Base-by-base conservation (phyloP, 2,329 filamentous ascomycete genomes). In the Sporothrix phasma region DNA sequence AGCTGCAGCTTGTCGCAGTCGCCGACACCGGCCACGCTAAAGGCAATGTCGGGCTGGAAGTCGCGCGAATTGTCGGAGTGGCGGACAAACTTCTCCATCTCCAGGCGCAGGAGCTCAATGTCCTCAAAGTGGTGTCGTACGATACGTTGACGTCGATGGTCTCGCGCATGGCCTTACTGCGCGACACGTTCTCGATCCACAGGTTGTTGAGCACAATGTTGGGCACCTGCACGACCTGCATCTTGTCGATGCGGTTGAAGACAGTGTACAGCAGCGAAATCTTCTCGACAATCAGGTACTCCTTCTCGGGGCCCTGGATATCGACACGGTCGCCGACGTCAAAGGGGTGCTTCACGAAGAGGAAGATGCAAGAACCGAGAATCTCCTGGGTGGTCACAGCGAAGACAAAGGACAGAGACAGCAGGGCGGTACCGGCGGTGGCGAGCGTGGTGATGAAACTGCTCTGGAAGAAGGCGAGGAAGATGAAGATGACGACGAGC, bases 341-440 rank as follows among this genome's bases (percentile, higher is more conserved):
- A 74, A 89, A 97, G 0, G 94, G 93, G 74, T 99, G 94, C 80
- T 99, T 99, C 79, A 97, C 91, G 71, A 99, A 99, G 1, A 99
- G 79, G 79, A 99, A 99, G 72, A 99, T 96, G 79, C 93, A 97
- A 43, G 92, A 97, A 71, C 93, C 93, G n/a, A 99, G 84, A 68
- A 99, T 89, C 75, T 99, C 94, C 76, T 97, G 92, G 3, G 88
- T 88, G 1, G 92, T 97, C 64, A 88, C 88, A 26, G 92, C 88
- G 74, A 99, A 97, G 70, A 97, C 88, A 77, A 99, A 99, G 3
- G 93, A 97, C n/a, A 97, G 80, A 5, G 93, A 97, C 10, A 99
- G 85, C 47, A 99, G 82, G 0, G 94, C 88, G 1, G 94, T 97
- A 67, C 93, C 93, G 59, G 92, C 91, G 10, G 92, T 96, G 4